Evolutionary conservation across 352 stramenopile genomes (phyloP), one percentile per base, ranked within the genome.

Genomic region (Phytophthora syringae): DNA sequence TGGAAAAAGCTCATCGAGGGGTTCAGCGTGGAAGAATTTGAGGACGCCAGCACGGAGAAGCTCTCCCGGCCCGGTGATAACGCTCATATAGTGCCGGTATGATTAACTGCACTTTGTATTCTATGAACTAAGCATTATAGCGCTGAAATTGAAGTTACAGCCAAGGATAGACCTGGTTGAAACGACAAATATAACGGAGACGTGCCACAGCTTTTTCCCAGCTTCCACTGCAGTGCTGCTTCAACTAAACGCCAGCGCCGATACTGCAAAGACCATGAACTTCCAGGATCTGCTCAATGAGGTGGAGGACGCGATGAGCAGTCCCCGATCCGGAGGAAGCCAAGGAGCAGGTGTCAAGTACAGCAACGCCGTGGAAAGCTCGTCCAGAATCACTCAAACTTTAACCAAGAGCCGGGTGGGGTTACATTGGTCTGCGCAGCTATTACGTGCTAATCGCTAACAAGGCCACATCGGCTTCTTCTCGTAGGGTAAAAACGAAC

Each of bases 231-330:
- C n/a, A n/a, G n/a, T n/a, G n/a, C n/a, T 27, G 13, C n/a, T 37
- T 18, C 42, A 21, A 40, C 7, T 24, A 39, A 16, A 21, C 16
- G 7, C 13, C 15, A 40, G 10, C 34, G 37, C 11, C 28, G 5
- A 56, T 13, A n/a, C n/a, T 16, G 36, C 21, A 55, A 32, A 37
- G 45, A 64, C 7, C 18, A 92, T 94, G 85, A 73, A 91, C 60
- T 84, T 91, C 51, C 70, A 92, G 48, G 76, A 91, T 62, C 63
- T 94, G 58, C 72, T 92, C 10, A 62, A 90, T 40, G 85, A 94
- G 72, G 80, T 92, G 13, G 83, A 92, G 40, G 73, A 79, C 16
- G 81, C 78, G 28, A 89, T 91, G 47, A 72, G 84, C 28, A 82
- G 74, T 40, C 43, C 72, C 7, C 24, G 43, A 40, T n/a, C 43